Conservation (phyloP, 306 rosid species). For the Vachellia pachyceras region DNA sequence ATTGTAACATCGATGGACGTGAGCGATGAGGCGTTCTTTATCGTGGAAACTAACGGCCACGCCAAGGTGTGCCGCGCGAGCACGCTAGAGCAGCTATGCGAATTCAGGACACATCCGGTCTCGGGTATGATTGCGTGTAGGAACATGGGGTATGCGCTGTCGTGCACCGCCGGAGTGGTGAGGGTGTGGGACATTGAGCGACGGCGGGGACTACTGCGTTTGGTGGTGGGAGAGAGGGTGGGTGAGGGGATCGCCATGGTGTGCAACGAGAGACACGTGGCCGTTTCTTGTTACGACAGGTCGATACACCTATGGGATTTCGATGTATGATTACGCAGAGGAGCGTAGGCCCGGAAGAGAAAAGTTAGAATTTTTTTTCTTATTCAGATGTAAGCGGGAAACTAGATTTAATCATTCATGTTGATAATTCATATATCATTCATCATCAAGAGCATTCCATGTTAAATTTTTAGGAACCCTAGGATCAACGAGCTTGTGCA, state of each 20-base stretch:
- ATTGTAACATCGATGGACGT: conserved; percentile 64
- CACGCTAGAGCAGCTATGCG: conserved; percentile 53
- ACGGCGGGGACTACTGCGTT: not conserved
- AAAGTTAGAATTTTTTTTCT: not conserved
- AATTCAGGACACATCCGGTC: conserved; percentile 41
- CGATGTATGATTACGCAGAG: conserved; percentile 49
- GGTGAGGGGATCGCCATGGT: conserved; percentile 54
- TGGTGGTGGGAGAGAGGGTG: conserved; percentile 23
- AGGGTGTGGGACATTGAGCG: conserved; percentile 65
- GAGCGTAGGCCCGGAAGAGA: not conserved
- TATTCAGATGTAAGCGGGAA: not conserved
- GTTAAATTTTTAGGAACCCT: too few relatives aligned
- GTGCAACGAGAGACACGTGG: conserved; percentile 72
- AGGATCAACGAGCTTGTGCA: too few relatives aligned
- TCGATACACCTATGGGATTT: conserved; percentile 75
- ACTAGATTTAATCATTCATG: not conserved
- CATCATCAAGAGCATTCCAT: too few relatives aligned
- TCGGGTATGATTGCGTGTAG: conserved; percentile 62
- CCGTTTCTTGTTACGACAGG: conserved; percentile 40
- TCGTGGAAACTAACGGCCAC: conserved; percentile 11
- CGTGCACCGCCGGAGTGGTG: conserved; percentile 47
- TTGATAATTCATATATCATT: not conserved
- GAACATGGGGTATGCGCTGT: conserved; percentile 61
- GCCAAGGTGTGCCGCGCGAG: conserved; percentile 51
- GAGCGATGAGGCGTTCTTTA: not conserved